phyloP scores from a whole-genome alignment of 1,284 basidiomycete species.

The Ceratobasidium theobromae region DNA sequence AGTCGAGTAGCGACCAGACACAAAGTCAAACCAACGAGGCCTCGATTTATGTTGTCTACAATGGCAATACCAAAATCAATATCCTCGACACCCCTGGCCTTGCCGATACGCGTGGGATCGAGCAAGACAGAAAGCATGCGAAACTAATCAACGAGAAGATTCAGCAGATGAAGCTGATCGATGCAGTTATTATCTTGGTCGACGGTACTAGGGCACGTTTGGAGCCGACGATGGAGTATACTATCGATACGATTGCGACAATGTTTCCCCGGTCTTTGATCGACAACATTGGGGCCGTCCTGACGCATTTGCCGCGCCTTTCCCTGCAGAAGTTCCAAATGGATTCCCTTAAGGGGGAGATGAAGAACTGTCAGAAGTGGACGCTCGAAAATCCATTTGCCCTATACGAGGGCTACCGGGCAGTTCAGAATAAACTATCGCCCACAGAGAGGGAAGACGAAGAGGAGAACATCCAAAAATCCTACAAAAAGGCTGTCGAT shows the following conservation, averaged over 20 bases:
- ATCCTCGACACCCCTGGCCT: conserved; percentile 40
- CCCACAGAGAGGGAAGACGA: neutral
- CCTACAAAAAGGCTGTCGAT: neutral
- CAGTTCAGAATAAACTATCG: neutral
- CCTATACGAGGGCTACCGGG: neutral
- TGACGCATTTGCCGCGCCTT: neutral
- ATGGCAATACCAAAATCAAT: conserved; percentile 30
- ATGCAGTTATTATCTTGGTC: conserved; percentile 29
- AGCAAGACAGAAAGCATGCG: conserved; percentile 37
- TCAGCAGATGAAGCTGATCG: conserved; percentile 32
- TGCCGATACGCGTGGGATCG: conserved; percentile 38
- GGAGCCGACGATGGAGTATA: conserved; percentile 39
- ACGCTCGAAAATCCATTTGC: neutral
- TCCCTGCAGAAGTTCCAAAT: neutral
- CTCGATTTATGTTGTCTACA: neutral
- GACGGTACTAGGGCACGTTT: conserved; percentile 41
- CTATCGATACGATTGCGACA: conserved; percentile 38
- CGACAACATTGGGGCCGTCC: neutral
- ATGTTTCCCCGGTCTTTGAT: neutral
- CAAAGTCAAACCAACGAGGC: neutral
- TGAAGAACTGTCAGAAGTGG: neutral
- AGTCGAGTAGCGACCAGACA: neutral
- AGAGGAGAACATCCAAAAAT: neutral
- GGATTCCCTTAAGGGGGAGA: neutral
- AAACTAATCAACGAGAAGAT: conserved; percentile 36